Percentiles rank a stretch among this genome's conserved stretches.
Conservation (phyloP, 2,329 filamentous ascomycete species). For the Biscogniauxia sp. region DNA sequence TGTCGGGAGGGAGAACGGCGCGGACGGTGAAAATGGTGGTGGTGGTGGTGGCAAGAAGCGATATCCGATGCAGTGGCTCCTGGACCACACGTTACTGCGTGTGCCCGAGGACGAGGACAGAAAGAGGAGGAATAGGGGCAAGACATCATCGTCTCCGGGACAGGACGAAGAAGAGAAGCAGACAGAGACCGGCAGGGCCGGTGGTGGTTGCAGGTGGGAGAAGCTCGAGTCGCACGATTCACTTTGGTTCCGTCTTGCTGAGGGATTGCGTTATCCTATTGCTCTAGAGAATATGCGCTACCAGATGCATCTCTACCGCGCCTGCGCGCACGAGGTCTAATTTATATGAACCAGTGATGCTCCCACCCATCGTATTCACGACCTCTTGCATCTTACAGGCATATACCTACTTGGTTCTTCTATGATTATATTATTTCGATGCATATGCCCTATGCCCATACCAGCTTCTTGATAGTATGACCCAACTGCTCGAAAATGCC, state of each 20-base stretch:
- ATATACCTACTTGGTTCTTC: not conserved
- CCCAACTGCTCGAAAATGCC: constrained; percentile 83
- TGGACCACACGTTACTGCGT: constrained; percentile 73
- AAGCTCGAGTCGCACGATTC: constrained; percentile 75
- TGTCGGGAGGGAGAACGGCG: constrained; percentile 41
- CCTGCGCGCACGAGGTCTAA: constrained; percentile 8
- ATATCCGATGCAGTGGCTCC: constrained; percentile 92
- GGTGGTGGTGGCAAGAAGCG: constrained; percentile 50
- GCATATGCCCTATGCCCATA: constrained; percentile 61
- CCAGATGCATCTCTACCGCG: constrained; percentile 79
- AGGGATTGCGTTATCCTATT: constrained; percentile 73
- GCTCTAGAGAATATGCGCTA: constrained; percentile 92
- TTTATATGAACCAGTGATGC: not conserved
- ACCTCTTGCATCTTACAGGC: not conserved
- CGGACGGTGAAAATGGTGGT: not conserved
- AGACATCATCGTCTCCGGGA: not conserved
- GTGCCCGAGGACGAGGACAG: not conserved
- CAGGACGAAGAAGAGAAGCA: constrained; percentile 36
- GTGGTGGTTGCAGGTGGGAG: constrained; percentile 57
- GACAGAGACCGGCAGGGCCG: constrained; percentile 11
- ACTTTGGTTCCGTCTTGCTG: constrained; percentile 76
- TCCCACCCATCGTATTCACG: too few relatives aligned
- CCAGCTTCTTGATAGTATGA: constrained; percentile 88
- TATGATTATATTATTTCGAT: constrained; percentile 8
- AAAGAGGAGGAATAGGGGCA: not conserved